Conservation (phyloP, 2,329 filamentous ascomycete species). For the Plectosphaerella plurivora region DNA sequence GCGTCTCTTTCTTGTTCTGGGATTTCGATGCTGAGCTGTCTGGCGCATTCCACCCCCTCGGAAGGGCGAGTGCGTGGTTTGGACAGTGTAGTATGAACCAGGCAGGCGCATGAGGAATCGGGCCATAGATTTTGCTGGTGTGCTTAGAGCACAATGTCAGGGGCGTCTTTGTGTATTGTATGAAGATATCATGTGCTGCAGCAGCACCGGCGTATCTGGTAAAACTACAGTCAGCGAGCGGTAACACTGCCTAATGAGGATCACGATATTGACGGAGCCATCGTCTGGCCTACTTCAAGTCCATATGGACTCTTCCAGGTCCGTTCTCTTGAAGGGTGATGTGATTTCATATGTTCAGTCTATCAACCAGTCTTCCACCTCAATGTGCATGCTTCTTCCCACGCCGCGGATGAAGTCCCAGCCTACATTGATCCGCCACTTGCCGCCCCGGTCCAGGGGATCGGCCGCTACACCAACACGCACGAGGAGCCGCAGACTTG, state of each 20-base stretch:
- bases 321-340: too few species aligned
- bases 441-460: constrained; percentile 62
- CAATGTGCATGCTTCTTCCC: constrained; percentile 70
- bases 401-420: constrained; percentile 72
- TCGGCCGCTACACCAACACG: constrained; percentile 60
- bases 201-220: too few species aligned
- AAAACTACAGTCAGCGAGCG: too few species aligned
- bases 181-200: too few species aligned
- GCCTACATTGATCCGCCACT: constrained; percentile 74
- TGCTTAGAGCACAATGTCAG: neutral
- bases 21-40: neutral
- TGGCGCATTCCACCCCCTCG: neutral
- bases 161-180: too few species aligned
- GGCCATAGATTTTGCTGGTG: neutral
- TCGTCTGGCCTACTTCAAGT: too few species aligned
- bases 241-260: too few species aligned
- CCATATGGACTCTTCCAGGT: too few species aligned
- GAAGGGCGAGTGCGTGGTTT: neutral
- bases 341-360: constrained; percentile 38
- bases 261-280: too few species aligned
- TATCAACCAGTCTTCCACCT: constrained; percentile 71
- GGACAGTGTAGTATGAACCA: neutral
- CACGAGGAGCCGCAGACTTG: constrained; percentile 64
- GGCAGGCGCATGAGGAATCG: neutral
- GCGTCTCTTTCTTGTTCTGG: constrained; percentile 8